Conservation (phyloP, 306 rosid species). For the Trichosanthes cucumerina region DNA sequence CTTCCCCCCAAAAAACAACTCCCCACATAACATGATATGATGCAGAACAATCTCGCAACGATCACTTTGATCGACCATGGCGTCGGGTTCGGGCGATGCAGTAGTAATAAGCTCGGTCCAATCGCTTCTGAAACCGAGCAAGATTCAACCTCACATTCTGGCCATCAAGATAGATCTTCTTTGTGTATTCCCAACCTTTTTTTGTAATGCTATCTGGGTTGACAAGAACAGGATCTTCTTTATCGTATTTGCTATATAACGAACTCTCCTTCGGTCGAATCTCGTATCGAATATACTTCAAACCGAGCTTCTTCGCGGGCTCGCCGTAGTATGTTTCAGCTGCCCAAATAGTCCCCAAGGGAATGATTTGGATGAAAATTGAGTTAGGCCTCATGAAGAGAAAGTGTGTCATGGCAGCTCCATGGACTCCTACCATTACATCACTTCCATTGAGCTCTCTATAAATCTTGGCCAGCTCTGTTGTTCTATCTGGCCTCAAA, state of each 20-base stretch:
- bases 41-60: neutral
- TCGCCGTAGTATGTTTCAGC: conserved; percentile 79
- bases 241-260: conserved; percentile 34
- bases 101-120: conserved; percentile 48
- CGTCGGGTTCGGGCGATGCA: conserved; percentile 19
- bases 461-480: conserved; percentile 82
- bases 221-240: conserved; percentile 47
- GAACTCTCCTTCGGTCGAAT: conserved; percentile 69
- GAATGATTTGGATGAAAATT: conserved; percentile 77
- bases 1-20: neutral
- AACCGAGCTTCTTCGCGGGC: conserved; percentile 78
- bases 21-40: neutral
- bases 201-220: conserved; percentile 52
- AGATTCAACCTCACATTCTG: conserved; percentile 64
- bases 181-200: conserved; percentile 85
- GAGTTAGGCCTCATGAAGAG: conserved; percentile 62
- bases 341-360: conserved; percentile 82
- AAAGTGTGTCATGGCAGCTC: conserved; percentile 96
- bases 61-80: neutral
- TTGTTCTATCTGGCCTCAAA: conserved; percentile 42
- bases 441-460: conserved; percentile 57
- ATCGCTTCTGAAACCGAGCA: conserved; percentile 51
- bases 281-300: conserved; percentile 69
- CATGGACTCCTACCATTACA: conserved; percentile 89
- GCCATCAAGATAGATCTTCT: conserved; percentile 77